A percentile compares a stretch with the other conserved stretches of the same genome.
These are phyloP conservation scores for Porcisia hertigi DNA, from an alignment of 208 protist genomes.

Conservation along the genomic window DNA sequence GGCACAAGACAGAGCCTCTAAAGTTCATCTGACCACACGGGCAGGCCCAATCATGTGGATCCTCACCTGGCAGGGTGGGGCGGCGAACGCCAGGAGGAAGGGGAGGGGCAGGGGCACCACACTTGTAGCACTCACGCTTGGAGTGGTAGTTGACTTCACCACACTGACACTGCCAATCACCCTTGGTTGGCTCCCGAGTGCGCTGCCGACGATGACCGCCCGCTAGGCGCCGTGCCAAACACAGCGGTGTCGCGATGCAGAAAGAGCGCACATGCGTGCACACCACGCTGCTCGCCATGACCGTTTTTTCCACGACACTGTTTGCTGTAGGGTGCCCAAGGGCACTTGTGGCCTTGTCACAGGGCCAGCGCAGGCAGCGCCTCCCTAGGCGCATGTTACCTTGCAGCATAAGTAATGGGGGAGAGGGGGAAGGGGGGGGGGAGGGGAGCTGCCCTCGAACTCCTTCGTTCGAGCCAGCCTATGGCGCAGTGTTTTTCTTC, in stretches of 20 bases:
- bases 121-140: conserved; percentile 92
- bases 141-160: conserved; percentile 85
- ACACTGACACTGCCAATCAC: conserved; percentile 90
- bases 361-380: not conserved
- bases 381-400: not conserved
- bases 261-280: not conserved
- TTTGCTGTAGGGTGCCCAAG: not conserved
- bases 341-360: not conserved
- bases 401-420: not conserved
- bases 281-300: not conserved
- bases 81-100: conserved; percentile 85
- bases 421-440: too few relatives aligned
- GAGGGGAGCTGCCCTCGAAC: too few relatives aligned
- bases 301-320: not conserved
- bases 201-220: conserved; percentile 29
- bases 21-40: conserved; percentile 93
- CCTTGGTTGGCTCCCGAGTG: conserved; percentile 70
- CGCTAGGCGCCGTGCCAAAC: conserved; percentile 58
- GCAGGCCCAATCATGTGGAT: conserved; percentile 90
- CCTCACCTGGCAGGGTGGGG: conserved; percentile 83
- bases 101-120: conserved; percentile 81
- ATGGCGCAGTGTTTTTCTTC: too few relatives aligned
- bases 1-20: conserved; percentile 76
- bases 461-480: too few relatives aligned
- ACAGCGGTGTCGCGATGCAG: conserved; percentile 10